These are phyloP conservation scores for Russula sp. DNA, from an alignment of 768 basidiomycete genomes.

Conservation along the genomic window DNA sequence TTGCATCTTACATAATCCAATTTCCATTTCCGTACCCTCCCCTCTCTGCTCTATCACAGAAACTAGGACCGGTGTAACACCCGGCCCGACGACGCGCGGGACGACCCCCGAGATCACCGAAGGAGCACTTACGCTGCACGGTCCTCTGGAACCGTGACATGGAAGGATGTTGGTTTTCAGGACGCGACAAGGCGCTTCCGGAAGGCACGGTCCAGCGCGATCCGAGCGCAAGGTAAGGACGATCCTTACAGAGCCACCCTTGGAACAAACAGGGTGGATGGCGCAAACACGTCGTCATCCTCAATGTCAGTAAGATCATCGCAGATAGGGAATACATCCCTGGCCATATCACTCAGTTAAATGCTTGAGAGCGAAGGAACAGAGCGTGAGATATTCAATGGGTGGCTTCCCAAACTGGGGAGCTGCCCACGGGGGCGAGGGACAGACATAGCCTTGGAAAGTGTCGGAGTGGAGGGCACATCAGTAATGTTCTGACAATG, in stretches of 20 bases:
- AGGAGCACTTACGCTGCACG: no score
- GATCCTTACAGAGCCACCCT: slow-evolving; percentile 5
- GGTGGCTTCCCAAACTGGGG: neutral
- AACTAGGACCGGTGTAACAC: no score
- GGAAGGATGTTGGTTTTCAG: no score
- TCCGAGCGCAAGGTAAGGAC: no score
- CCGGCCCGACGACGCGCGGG: no score
- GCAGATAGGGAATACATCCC: slow-evolving; percentile 55
- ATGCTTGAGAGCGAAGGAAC: slow-evolving; percentile 36
- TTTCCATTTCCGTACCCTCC: no score
- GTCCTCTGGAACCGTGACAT: no score
- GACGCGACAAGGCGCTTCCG: no score
- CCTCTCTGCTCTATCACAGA: no score
- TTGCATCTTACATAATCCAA: no score
- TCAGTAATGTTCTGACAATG: slow-evolving; percentile 41
- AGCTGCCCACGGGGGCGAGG: slow-evolving; percentile 30
- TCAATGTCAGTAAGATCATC: slow-evolving; percentile 56
- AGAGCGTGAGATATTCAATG: slow-evolving; percentile 39
- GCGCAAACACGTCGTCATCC: slow-evolving; percentile 34
- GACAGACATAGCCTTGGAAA: slow-evolving; percentile 43
- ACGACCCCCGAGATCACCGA: no score
- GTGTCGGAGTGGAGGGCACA: slow-evolving; percentile 31
- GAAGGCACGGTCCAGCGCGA: no score
- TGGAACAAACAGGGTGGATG: slow-evolving; percentile 44
- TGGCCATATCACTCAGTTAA: slow-evolving; percentile 30